Evolutionary conservation across 495 filamentous ascomycete species (phyloP), one percentile per base, ranked within the genome.

Genomic region (Penicillium fimorum): DNA sequence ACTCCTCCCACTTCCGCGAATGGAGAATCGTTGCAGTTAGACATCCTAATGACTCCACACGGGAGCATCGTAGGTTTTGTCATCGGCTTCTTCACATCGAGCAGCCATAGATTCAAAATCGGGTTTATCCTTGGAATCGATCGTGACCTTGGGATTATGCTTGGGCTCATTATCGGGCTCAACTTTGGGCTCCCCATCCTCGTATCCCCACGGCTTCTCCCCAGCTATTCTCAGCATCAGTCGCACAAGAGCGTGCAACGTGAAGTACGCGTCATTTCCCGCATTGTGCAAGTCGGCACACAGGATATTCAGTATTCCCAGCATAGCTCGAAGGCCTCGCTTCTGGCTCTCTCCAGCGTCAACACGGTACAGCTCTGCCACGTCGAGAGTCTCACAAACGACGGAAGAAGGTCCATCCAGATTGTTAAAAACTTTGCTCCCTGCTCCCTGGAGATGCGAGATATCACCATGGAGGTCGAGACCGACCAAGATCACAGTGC

Each of bases 191-290:
- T 50, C 20, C 32, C 38, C 22, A n/a, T 32, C 6, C 9, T 60
- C 47, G 9, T 46, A 41, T 7, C 10, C 43, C 7, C 29, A 44
- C 4, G 38, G 42, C 5, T 53, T 40, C 24, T 50, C 48, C 1
- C 53, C 43, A 3, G 53, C 56, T 1, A 46, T 47, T 32, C 60
- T 45, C 38, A 90, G 65, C 43, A 82, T 77, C 59, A 96, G 80
- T 12, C 73, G 80, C 11, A 97, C 66, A 77, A 96, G 79, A 27
- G 83, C 87, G 57, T 86, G 83, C 56, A 97, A 64, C 0, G 93
- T 93, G 68, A 89, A 96, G 6, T 82, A 83, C 5, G 94, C 94
- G 65, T 98, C 94, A 66, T 98, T 98, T n/a, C 94, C 85, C 40
- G 88, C 94, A 62, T 97, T 97, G 71, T 98, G 94, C 42, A 92